phyloP scores from a whole-genome alignment of 208 protist species.

The Leishmania amazonensis region DNA sequence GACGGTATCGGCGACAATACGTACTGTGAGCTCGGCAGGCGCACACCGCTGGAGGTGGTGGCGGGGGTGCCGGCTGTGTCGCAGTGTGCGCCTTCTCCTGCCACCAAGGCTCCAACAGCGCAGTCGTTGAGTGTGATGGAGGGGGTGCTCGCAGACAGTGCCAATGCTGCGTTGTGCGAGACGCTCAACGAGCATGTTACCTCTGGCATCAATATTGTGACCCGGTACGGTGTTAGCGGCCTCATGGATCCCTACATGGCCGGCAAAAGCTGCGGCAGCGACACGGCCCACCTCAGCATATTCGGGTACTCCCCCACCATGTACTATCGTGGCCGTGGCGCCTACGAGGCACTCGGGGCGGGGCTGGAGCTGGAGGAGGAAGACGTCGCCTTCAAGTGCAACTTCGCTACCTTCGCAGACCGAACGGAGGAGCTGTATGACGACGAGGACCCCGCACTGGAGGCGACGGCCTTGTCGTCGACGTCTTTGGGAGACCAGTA shows the following conservation, averaged over 20 bases:
- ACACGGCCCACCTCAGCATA: constrained; percentile 76
- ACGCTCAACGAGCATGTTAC: constrained; percentile 17
- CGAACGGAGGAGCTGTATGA: constrained; percentile 25
- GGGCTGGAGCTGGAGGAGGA: constrained; percentile 56
- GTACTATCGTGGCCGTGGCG: constrained; percentile 76
- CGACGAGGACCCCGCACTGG: constrained; percentile 34
- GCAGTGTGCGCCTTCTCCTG: background rate
- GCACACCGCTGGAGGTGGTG: constrained; percentile 77
- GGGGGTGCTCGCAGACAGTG: constrained; percentile 11
- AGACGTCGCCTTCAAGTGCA: constrained; percentile 80
- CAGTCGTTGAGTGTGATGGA: constrained; percentile 11
- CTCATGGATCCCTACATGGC: constrained; percentile 74
- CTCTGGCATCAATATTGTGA: constrained; percentile 58
- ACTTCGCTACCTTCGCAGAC: constrained; percentile 61
- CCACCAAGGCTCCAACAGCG: background rate
- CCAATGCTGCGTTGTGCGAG: constrained; percentile 9
- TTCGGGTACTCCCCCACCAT: constrained; percentile 63
- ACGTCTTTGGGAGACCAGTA: constrained; percentile 21
- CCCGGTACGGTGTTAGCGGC: constrained; percentile 54
- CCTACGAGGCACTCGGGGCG: constrained; percentile 68
- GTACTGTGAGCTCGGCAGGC: constrained; percentile 50
- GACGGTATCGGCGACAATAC: constrained; percentile 77
- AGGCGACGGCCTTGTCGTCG: constrained; percentile 16
- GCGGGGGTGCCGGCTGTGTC: constrained; percentile 36
- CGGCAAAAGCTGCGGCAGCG: constrained; percentile 69